These are phyloP conservation scores for Neonectria faginata DNA, from an alignment of 2,329 filamentous ascomycete species.

Conservation along the genomic window DNA sequence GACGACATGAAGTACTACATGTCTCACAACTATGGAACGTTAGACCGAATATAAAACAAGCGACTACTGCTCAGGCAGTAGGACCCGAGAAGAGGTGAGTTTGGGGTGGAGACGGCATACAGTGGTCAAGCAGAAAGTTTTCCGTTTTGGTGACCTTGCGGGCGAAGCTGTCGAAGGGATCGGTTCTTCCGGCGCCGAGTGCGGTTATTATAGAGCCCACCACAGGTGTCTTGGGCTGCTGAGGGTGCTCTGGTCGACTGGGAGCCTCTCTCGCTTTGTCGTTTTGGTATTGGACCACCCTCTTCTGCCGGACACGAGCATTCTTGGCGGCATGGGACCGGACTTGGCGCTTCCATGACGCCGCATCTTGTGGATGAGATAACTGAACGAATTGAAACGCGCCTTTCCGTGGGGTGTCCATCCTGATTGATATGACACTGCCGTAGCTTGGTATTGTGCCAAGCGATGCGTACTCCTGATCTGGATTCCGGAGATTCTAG, in stretches of 20 bases:
- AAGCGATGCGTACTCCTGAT: conserved; percentile 14
- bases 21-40: conserved; percentile 15
- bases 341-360: conserved; percentile 28
- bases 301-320: conserved; percentile 18
- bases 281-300: conserved; percentile 29
- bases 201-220: not conserved
- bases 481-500: not conserved
- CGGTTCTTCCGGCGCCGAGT: conserved; percentile 22
- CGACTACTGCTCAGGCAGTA: not conserved
- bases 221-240: not conserved
- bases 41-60: not conserved
- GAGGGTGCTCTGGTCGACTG: not conserved
- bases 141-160: conserved; percentile 22
- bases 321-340: conserved; percentile 39
- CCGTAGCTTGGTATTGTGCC: not conserved
- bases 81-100: not conserved
- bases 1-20: conserved; percentile 14
- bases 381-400: conserved; percentile 37
- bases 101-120: conserved; percentile 12
- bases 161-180: conserved; percentile 27
- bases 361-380: conserved; percentile 29
- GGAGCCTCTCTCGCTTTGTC: not conserved
- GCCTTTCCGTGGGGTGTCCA: not conserved
- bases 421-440: not conserved
- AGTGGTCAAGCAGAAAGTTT: conserved; percentile 33